Base-by-base conservation (phyloP, 2,329 filamentous ascomycete genomes). In the Alternaria brassicicola region DNA sequence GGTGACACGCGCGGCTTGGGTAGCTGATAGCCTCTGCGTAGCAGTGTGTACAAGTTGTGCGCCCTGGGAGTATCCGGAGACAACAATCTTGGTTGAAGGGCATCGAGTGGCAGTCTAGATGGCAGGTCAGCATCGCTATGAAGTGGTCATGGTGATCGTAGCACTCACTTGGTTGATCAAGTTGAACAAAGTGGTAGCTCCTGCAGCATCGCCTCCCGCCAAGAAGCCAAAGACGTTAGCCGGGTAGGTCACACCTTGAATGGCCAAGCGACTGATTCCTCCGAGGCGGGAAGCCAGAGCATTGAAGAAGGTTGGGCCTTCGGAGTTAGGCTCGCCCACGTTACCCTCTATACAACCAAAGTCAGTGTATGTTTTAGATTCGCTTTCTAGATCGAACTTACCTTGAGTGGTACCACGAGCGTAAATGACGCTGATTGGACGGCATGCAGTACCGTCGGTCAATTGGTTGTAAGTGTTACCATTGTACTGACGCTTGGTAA, bases 171-270 rank as follows among this genome's bases (percentile, higher is more conserved):
- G 60, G 52, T 68, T 69, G 30, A 77, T 73, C 58, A 73, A 54
- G 38, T 76, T 70, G 43, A 76, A 76, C 80, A 84, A 82, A 26
- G 70, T 79, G 12, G 70, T 70, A 43, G 78, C 78, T 5, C 83
- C 83, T 2, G 57, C 65, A 2, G 72, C 59, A 63, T 83, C 81
- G 4, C 83, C 83, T 17, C 81, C 80, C 8, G 73, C 71, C 10
- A 83, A 70, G 63, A 83, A 84, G 0, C 83, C 83, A 13, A 60
- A 6, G 19, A 74, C 55, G 25, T 62, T 62, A 7, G 84, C 84
- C 3, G 79, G 67, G 65, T 86, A 86, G 28, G 80, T 77, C n/a
- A 86, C 82, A 49, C 84, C 84, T 71, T 86, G 84, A n/a, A 85
- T 78, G 4, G 80, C 80, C 13, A 85, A 68, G 47, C 78, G 78